phyloP scores from a whole-genome alignment of 2,329 filamentous ascomycete species.

The Colletotrichum gloeosporioides region DNA sequence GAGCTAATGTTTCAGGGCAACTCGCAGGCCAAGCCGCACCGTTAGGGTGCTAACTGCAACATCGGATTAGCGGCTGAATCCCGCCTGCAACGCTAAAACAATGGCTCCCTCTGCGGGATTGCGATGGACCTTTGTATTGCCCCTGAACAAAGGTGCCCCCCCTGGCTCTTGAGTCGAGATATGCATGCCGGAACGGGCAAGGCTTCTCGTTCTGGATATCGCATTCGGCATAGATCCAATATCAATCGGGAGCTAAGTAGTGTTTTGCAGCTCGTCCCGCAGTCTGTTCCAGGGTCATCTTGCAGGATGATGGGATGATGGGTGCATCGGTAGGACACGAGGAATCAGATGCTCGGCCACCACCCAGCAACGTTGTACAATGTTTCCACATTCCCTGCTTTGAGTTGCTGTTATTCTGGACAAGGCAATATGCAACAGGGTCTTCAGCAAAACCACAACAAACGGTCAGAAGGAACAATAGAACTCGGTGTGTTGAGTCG shows the following conservation, averaged over 20 bases:
- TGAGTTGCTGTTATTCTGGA: neutral
- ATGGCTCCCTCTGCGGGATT: neutral
- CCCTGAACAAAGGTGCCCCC: neutral
- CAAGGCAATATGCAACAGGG: neutral
- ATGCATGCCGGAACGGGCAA: neutral
- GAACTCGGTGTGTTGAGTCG: neutral
- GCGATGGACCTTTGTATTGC: neutral
- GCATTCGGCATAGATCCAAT: neutral
- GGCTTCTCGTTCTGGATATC: neutral
- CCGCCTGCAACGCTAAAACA: neutral
- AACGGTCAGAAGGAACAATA: neutral
- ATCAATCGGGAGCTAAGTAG: neutral
- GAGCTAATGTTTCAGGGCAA: constrained; percentile 8
- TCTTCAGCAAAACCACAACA: neutral
- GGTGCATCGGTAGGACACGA: neutral
- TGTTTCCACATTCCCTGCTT: neutral
- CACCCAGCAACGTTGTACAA: neutral
- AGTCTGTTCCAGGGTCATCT: neutral
- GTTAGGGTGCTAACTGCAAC: neutral
- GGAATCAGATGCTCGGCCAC: neutral
- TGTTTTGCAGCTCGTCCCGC: neutral
- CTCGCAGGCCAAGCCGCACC: neutral
- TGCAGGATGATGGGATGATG: neutral
- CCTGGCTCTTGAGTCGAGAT: neutral
- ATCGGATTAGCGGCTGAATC: neutral